These are phyloP conservation scores for Panaeolus cyanescens DNA, from an alignment of 768 basidiomycete species.

Conservation along the genomic window DNA sequence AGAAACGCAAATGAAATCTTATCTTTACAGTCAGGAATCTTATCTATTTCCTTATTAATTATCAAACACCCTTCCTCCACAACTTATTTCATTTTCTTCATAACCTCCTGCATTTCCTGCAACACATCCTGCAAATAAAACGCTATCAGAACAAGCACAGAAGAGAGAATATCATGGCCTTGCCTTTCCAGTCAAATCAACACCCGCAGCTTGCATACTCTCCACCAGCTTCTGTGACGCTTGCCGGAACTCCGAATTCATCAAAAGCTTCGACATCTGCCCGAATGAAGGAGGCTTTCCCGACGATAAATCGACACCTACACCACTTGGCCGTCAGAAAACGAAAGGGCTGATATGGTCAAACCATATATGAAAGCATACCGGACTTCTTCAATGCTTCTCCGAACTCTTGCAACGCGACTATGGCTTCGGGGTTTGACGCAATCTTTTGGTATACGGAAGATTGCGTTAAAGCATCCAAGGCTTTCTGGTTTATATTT, in stretches of 20 bases:
- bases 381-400: constrained; percentile 52
- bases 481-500: constrained; percentile 25
- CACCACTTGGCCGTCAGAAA: too few relatives aligned
- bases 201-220: constrained; percentile 58
- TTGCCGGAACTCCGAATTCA: constrained; percentile 53
- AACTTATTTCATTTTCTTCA: background rate
- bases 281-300: constrained; percentile 48
- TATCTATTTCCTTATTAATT: constrained; percentile 8
- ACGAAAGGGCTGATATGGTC: constrained; percentile 4
- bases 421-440: constrained; percentile 49
- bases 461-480: constrained; percentile 42
- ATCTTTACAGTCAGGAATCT: background rate
- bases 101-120: constrained; percentile 32
- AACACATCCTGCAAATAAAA: constrained; percentile 43
- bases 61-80: background rate
- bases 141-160: background rate
- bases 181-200: constrained; percentile 61
- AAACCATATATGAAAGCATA: constrained; percentile 14
- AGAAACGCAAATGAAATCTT: background rate
- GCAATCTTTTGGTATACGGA: constrained; percentile 48
- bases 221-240: constrained; percentile 46
- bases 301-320: constrained; percentile 50
- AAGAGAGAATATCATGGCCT: background rate
- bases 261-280: constrained; percentile 56
- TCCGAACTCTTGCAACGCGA: constrained; percentile 47